Percentiles rank a stretch among this genome's conserved stretches.
Evolutionary conservation across 2,329 filamentous ascomycete species (phyloP).

Genomic region (Tolypocladium ophioglossoides): DNA sequence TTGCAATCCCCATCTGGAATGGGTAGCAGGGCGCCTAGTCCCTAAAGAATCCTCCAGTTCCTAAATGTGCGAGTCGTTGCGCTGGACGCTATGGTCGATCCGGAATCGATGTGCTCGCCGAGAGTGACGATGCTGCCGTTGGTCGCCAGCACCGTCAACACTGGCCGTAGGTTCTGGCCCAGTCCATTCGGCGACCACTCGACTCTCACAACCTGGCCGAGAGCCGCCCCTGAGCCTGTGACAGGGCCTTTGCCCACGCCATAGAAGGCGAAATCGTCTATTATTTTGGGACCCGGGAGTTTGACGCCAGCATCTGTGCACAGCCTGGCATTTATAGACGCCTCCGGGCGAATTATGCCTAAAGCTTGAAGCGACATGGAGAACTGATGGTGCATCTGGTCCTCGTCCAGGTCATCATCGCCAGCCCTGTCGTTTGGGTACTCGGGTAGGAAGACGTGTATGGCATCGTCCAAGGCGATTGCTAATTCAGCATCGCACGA

Average conservation of each 20-base stretch:
- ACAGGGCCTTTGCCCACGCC: slow-evolving; percentile 36
- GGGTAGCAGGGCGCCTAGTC: slow-evolving; percentile 39
- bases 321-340: slow-evolving; percentile 34
- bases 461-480: slow-evolving; percentile 43
- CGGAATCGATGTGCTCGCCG: slow-evolving; percentile 32
- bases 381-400: slow-evolving; percentile 19
- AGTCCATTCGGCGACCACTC: slow-evolving; percentile 49
- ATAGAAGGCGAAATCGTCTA: slow-evolving; percentile 19
- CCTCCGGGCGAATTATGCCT: slow-evolving; percentile 25
- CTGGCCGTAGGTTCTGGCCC: slow-evolving; percentile 41
- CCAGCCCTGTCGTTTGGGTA: slow-evolving; percentile 18
- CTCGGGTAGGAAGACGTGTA: slow-evolving; percentile 40
- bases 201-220: slow-evolving; percentile 43
- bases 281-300: slow-evolving; percentile 14
- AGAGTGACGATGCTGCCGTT: slow-evolving; percentile 39
- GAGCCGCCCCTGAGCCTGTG: slow-evolving; percentile 34
- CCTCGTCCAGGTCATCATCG: slow-evolving; percentile 16
- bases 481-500: slow-evolving; percentile 49
- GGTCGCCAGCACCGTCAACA: slow-evolving; percentile 39
- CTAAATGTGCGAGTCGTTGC: slow-evolving; percentile 29
- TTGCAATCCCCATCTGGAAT: slow-evolving; percentile 30
- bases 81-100: slow-evolving; percentile 15
- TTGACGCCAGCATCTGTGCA: slow-evolving; percentile 26
- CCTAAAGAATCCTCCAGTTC: slow-evolving; percentile 45
- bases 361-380: slow-evolving; percentile 20